Evolutionary conservation across 2,329 filamentous ascomycete genomes (phyloP).

Genomic region (Cercospora nicotianae): DNA sequence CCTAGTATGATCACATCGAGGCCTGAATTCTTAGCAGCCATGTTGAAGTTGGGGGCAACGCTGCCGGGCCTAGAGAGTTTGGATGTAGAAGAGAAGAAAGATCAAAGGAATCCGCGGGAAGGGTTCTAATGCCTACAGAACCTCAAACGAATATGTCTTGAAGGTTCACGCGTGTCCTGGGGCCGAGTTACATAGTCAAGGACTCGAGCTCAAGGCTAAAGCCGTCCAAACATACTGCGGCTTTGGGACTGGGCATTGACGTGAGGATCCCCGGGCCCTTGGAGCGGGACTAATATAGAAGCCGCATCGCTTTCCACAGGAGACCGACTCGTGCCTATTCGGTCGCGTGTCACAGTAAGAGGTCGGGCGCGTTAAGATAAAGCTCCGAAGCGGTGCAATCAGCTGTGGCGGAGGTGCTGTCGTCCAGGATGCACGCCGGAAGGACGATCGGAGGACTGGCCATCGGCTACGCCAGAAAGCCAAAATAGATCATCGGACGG

Average conservation of each 20-base stretch:
- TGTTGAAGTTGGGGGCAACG: conserved; percentile 9
- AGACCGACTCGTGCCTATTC: neutral
- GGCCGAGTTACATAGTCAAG: conserved; percentile 9
- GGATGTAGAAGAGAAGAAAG: neutral
- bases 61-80: neutral
- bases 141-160: neutral
- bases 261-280: neutral
- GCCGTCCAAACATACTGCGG: neutral
- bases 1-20: conserved; percentile 52
- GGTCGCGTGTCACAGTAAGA: neutral
- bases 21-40: conserved; percentile 35
- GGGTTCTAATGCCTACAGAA: neutral
- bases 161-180: neutral
- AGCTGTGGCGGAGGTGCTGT: neutral
- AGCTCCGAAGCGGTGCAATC: conserved; percentile 1
- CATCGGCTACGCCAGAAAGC: neutral
- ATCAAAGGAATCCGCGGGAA: neutral
- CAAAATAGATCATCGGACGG: conserved; percentile 1
- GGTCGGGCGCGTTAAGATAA: neutral
- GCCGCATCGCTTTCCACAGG: neutral
- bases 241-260: neutral
- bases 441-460: neutral
- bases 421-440: neutral
- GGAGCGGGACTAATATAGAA: conserved; percentile 6
- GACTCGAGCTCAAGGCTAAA: neutral